These are phyloP conservation scores for Dactylorhiza incarnata DNA, from an alignment of 106 monocot species.

Conservation along the genomic window DNA sequence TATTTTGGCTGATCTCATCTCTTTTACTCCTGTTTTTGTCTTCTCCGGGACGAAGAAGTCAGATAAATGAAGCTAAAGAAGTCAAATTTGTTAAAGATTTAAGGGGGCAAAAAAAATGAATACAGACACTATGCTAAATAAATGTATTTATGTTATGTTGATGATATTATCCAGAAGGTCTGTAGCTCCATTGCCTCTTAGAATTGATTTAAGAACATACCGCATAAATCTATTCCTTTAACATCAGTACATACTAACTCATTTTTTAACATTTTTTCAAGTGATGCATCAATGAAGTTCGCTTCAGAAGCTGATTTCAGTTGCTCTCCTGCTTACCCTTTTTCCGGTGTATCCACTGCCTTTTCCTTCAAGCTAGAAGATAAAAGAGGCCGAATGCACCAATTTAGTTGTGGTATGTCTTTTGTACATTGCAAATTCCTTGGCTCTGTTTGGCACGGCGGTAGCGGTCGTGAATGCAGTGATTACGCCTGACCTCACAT, in stretches of 20 bases:
- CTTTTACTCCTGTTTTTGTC: no score
- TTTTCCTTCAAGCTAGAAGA: slow-evolving; percentile 84
- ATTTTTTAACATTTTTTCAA: slow-evolving; percentile 12
- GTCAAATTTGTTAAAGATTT: no score
- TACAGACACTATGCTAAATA: no score
- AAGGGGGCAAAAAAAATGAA: no score
- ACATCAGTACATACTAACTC: not conserved
- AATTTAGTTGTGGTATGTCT: slow-evolving; percentile 74
- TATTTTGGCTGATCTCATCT: no score
- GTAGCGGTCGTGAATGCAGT: no score
- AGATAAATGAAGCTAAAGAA: no score
- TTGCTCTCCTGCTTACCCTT: slow-evolving; percentile 24
- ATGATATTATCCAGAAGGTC: slow-evolving; percentile 51
- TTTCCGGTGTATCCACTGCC: slow-evolving; percentile 31
- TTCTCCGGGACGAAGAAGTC: no score
- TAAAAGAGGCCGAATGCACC: slow-evolving; percentile 76
- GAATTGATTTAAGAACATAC: not conserved
- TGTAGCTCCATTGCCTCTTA: not conserved
- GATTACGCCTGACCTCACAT: no score
- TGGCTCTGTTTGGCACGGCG: no score
- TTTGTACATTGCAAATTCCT: not conserved
- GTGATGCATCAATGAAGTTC: slow-evolving; percentile 63
- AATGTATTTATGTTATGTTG: no score
- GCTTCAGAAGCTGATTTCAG: slow-evolving; percentile 46
- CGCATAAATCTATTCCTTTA: not conserved